Percentiles rank a stretch among this genome's conserved stretches.
Evolutionary conservation across 2,329 filamentous ascomycete species (phyloP).

Genomic region (Aspergillus tamarii): DNA sequence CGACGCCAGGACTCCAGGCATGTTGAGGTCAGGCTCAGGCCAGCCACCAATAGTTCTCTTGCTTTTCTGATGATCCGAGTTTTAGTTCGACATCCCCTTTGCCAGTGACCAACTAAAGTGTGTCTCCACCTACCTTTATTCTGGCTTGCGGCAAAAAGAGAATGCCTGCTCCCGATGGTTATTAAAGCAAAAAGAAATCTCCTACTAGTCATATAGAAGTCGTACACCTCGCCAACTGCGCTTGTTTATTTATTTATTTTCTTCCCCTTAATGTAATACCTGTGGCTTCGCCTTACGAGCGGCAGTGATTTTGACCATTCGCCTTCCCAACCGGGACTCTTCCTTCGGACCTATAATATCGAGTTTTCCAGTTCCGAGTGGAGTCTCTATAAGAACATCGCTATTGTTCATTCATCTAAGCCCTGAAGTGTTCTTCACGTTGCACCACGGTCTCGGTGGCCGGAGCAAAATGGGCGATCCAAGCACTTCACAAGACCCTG

Average conservation of each 20-base stretch:
- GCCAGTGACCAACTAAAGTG: background rate
- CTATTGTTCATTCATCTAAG: background rate
- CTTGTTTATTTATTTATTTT: background rate
- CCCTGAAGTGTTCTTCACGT: too few relatives aligned
- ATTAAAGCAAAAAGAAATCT: too few relatives aligned
- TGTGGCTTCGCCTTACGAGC: background rate
- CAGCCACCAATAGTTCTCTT: background rate
- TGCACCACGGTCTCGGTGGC: background rate
- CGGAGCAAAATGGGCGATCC: background rate
- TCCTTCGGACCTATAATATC: background rate
- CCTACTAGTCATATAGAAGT: background rate
- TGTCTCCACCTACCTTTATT: background rate
- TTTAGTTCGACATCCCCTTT: background rate
- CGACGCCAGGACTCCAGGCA: background rate
- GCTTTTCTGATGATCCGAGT: background rate
- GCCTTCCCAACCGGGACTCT: background rate
- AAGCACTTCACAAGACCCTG: background rate
- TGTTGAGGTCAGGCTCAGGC: background rate
- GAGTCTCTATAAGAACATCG: background rate
- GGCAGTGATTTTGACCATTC: background rate
- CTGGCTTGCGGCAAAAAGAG: background rate
- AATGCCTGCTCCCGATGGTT: background rate
- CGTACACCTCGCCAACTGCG: background rate
- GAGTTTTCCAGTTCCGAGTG: background rate
- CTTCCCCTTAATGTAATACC: too few relatives aligned